Evolutionary conservation across 805 yeast species (phyloP).

Genomic region (Ogataea paraovalis): DNA sequence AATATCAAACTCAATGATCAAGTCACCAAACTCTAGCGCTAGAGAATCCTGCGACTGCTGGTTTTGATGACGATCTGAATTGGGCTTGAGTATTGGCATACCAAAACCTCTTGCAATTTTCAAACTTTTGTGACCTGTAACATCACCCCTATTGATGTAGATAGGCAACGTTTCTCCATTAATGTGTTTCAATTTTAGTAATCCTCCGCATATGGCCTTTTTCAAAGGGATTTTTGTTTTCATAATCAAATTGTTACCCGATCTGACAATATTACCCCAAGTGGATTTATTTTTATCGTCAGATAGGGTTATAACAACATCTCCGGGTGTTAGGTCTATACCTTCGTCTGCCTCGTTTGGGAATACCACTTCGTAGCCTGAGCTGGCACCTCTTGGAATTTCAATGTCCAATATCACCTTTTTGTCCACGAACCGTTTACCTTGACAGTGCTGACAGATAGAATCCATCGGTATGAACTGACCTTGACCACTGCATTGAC

Average conservation of each 20-base stretch:
- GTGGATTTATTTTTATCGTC: constrained; percentile 30
- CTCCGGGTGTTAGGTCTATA: constrained; percentile 56
- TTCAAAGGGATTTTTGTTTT: constrained; percentile 17
- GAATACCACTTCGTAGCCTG: constrained; percentile 49
- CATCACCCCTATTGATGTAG: constrained; percentile 46
- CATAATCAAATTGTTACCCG: constrained; percentile 20
- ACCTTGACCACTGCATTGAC: constrained; percentile 42
- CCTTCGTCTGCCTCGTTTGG: constrained; percentile 68
- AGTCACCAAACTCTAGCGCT: constrained; percentile 40
- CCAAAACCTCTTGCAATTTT: constrained; percentile 43
- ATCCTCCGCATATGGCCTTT: constrained; percentile 27
- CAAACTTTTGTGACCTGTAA: constrained; percentile 44
- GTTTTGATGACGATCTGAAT: not conserved
- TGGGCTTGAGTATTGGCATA: constrained; percentile 47
- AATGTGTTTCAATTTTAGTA: constrained; percentile 33
- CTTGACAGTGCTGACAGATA: constrained; percentile 40
- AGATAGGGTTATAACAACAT: constrained; percentile 51
- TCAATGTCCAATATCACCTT: constrained; percentile 48
- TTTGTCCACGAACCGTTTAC: constrained; percentile 42
- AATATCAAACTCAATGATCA: constrained; percentile 55
- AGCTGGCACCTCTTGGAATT: constrained; percentile 53
- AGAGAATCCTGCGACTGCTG: not conserved
- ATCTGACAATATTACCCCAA: constrained; percentile 21
- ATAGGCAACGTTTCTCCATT: constrained; percentile 35
- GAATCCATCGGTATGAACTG: constrained; percentile 28